phyloP scores from a whole-genome alignment of 2,329 filamentous ascomycete species.

The Fusarium scirpi region DNA sequence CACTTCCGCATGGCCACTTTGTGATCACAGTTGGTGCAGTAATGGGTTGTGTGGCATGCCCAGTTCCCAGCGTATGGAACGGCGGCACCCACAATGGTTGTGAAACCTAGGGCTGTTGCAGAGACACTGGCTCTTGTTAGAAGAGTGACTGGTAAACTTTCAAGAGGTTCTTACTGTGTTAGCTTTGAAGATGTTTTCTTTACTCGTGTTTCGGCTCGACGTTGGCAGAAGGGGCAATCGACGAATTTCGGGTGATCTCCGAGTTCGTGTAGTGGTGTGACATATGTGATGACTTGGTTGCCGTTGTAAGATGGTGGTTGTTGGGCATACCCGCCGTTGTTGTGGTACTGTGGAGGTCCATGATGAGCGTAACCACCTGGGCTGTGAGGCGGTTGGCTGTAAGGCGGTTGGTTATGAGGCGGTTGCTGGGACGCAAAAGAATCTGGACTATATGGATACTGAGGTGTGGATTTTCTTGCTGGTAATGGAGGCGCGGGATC shows the following conservation, averaged over 20 bases:
- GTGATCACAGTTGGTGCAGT: constrained; percentile 40
- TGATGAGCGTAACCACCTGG: background rate
- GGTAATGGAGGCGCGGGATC: constrained; percentile 16
- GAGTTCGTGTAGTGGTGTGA: constrained; percentile 41
- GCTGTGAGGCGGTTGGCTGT: background rate
- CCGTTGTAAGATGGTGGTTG: background rate
- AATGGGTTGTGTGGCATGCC: constrained; percentile 36
- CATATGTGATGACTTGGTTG: constrained; percentile 10
- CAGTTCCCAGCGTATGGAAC: constrained; percentile 41
- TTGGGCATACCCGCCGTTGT: constrained; percentile 2
- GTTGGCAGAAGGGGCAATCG: constrained; percentile 43
- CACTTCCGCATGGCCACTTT: constrained; percentile 38
- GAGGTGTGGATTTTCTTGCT: background rate
- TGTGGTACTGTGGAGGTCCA: background rate
- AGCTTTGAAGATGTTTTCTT: constrained; percentile 37
- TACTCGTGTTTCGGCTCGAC: constrained; percentile 35
- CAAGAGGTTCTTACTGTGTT: constrained; percentile 33
- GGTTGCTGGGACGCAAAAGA: background rate
- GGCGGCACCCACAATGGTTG: constrained; percentile 37
- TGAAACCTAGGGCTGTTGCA: constrained; percentile 38
- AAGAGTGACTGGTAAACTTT: accelerated
- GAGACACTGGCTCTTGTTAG: constrained; percentile 23
- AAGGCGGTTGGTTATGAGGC: background rate
- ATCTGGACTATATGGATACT: background rate
- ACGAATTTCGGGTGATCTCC: constrained; percentile 41